phyloP scores from a whole-genome alignment of 164 flowering plant genomes.

The Macadamia tetraphylla region DNA sequence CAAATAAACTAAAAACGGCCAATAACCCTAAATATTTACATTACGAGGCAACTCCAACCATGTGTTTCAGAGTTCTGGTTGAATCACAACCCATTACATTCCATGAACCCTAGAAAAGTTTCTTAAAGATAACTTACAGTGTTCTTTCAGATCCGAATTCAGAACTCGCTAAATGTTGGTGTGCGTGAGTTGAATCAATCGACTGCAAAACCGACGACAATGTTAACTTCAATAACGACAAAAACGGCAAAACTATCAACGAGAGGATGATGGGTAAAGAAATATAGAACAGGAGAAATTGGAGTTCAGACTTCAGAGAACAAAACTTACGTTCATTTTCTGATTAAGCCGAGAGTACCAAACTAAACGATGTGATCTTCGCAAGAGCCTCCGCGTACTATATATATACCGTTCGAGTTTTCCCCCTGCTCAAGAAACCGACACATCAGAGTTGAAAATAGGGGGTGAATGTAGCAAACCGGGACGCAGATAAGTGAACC shows the following conservation, averaged over 20 bases:
- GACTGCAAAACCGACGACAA: conserved; percentile 12
- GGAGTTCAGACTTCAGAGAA: no score
- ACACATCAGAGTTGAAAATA: no score
- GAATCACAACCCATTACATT: not conserved
- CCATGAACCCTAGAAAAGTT: not conserved
- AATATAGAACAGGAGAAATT: no score
- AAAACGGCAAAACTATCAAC: no score
- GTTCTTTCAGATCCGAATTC: conserved; percentile 30
- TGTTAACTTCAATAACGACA: no score
- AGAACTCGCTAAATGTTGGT: conserved; percentile 6
- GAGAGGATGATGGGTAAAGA: not conserved
- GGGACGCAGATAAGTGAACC: no score
- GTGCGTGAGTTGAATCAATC: conserved; percentile 12
- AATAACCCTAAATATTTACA: not conserved
- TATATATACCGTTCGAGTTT: not conserved
- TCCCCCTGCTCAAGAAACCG: not conserved
- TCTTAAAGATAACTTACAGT: conserved; percentile 19
- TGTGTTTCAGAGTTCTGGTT: not conserved
- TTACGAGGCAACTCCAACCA: not conserved
- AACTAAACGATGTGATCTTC: no score
- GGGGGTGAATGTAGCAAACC: no score
- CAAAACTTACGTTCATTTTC: not conserved
- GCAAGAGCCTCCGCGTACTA: no score
- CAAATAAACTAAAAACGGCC: not conserved
- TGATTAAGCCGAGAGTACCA: not conserved